A percentile compares a stretch with the other conserved stretches of the same genome.
phyloP scores from a whole-genome alignment of 2,329 filamentous ascomycete genomes.

The Fusarium musae region DNA sequence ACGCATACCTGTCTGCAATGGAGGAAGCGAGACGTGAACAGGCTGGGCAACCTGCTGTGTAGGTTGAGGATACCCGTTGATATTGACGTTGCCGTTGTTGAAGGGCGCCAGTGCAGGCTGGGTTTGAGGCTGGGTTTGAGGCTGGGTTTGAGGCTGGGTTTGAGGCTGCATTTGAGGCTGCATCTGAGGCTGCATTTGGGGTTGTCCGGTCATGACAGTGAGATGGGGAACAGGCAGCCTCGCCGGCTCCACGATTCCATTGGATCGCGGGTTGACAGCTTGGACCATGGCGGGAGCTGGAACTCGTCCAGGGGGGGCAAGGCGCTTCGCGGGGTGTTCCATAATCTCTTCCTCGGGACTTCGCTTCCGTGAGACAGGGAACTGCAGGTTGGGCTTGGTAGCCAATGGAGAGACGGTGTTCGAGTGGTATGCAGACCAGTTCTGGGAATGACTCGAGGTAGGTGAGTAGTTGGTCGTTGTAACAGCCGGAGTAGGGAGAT shows the following conservation, averaged over 20 bases:
- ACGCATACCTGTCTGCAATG: constrained; percentile 69
- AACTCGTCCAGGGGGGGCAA: constrained; percentile 44
- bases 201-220: constrained; percentile 67
- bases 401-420: constrained; percentile 61
- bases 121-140: constrained; percentile 17
- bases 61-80: constrained; percentile 52
- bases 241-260: constrained; percentile 37
- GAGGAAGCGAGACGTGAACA: constrained; percentile 66
- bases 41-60: constrained; percentile 46
- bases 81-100: constrained; percentile 45
- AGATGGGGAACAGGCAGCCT: constrained; percentile 78
- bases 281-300: constrained; percentile 28
- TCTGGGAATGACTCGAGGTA: constrained; percentile 50
- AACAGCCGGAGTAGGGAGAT: constrained; percentile 48
- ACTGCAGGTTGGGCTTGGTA: constrained; percentile 57
- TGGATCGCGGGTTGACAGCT: constrained; percentile 35
- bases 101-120: constrained; percentile 44
- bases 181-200: constrained; percentile 29
- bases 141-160: constrained; percentile 15
- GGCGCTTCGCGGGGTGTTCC: constrained; percentile 67
- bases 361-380: constrained; percentile 60
- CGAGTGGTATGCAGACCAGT: constrained; percentile 54
- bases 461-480: constrained; percentile 54
- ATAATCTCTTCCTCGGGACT: constrained; percentile 60
- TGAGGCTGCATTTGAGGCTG: too few relatives aligned